Evolutionary conservation across 2,329 filamentous ascomycete species (phyloP).

Genomic region (Penicillium nordicum): DNA sequence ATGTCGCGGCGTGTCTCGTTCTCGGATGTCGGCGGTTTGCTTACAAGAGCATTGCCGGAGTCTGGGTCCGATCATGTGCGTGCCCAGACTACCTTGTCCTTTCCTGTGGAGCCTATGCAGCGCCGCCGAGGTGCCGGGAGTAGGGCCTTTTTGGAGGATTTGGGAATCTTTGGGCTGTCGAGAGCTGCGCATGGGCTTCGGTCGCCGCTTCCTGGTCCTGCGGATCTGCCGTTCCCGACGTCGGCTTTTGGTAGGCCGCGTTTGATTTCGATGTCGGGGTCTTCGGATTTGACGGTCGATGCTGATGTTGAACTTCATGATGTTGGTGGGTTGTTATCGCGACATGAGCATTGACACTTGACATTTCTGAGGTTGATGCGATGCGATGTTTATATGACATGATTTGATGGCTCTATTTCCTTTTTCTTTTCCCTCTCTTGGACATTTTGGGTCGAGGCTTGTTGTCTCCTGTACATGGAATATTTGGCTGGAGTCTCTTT

Average conservation of each 20-base stretch:
- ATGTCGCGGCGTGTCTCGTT: conserved; percentile 64
- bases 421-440: neutral
- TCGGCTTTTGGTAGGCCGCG: neutral
- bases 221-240: neutral
- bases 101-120: conserved; percentile 1
- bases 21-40: conserved; percentile 77
- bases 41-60: conserved; percentile 48
- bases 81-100: conserved; percentile 2
- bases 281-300: conserved; percentile 22
- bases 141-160: conserved; percentile 34
- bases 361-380: neutral
- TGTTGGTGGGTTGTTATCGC: conserved; percentile 41
- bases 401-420: neutral
- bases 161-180: conserved; percentile 25
- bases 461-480: neutral
- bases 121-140: conserved; percentile 24
- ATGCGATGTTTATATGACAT: neutral
- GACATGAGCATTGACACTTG: neutral
- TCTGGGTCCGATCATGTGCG: neutral
- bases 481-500: neutral
- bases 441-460: neutral
- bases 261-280: neutral
- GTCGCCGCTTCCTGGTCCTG: neutral
- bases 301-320: conserved; percentile 40
- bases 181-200: neutral